These are phyloP conservation scores for Lippia alba DNA, from an alignment of 305 asterid species.

Conservation along the genomic window DNA sequence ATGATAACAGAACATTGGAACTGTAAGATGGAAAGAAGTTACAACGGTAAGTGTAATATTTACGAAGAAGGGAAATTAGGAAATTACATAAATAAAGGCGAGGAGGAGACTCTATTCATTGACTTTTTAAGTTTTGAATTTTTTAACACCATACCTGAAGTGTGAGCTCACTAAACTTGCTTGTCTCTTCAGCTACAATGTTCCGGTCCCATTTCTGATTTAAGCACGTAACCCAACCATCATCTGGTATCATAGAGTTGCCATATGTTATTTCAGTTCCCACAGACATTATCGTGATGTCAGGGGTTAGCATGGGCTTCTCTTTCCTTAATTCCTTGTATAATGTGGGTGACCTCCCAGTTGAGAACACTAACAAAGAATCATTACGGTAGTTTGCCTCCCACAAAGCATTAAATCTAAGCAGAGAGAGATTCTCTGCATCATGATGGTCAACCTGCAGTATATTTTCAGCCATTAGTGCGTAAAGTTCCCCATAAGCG, in stretches of 20 bases:
- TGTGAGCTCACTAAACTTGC: constrained; percentile 76
- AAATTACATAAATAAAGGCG: not conserved
- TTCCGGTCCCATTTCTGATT: constrained; percentile 93
- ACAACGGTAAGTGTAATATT: not conserved
- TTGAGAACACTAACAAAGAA: constrained; percentile 93
- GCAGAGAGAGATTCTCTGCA: constrained; percentile 75
- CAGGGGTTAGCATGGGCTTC: constrained; percentile 98
- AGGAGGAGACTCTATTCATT: not conserved
- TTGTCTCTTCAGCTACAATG: constrained; percentile 76
- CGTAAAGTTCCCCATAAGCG: constrained; percentile 10
- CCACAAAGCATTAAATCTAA: constrained; percentile 95
- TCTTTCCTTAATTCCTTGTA: constrained; percentile 94
- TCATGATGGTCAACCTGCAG: constrained; percentile 96
- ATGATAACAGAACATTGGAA: not conserved
- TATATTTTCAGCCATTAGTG: constrained; percentile 25
- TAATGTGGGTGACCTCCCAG: constrained; percentile 93
- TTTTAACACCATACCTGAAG: constrained; percentile 66
- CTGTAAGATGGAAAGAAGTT: not conserved
- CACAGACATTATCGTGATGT: constrained; percentile 88
- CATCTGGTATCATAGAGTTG: constrained; percentile 90
- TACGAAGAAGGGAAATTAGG: not conserved
- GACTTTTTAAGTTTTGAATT: too few species aligned
- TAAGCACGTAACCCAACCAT: constrained; percentile 80
- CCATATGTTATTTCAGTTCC: constrained; percentile 98
- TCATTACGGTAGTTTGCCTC: constrained; percentile 80